Percentiles rank a stretch among this genome's conserved stretches.
These are phyloP conservation scores for Batkoa obscura DNA, from an alignment of 371 early-diverging fungal species.

Conservation along the genomic window DNA sequence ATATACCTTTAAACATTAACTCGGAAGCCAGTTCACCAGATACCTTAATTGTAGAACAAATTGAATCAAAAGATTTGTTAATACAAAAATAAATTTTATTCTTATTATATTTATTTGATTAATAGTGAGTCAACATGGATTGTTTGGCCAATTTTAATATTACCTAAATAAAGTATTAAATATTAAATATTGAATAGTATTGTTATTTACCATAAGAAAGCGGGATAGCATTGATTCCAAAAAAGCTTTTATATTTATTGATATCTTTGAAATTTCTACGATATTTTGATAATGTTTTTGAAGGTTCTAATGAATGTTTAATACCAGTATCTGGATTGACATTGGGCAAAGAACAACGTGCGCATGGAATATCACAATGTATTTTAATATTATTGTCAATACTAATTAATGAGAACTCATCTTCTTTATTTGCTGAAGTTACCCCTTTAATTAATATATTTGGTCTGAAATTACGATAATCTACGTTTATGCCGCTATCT, in stretches of 20 bases:
- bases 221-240: constrained; percentile 16
- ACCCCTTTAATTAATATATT: constrained; percentile 19
- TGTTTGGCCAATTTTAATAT: background rate
- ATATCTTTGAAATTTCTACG: constrained; percentile 7
- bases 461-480: constrained; percentile 17
- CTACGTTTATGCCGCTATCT: constrained; percentile 12
- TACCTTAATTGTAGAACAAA: too few relatives aligned
- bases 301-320: constrained; percentile 16
- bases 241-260: constrained; percentile 13
- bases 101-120: too few relatives aligned
- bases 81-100: too few relatives aligned
- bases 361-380: constrained; percentile 4
- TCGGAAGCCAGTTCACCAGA: too few relatives aligned
- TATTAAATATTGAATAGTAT: background rate
- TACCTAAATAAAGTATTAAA: background rate
- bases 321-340: constrained; percentile 19
- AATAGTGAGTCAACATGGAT: background rate
- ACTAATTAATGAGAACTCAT: constrained; percentile 16
- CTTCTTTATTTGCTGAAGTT: constrained; percentile 17
- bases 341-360: constrained; percentile 14
- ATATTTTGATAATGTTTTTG: constrained; percentile 16
- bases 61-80: too few relatives aligned
- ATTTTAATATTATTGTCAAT: constrained; percentile 6
- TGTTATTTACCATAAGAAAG: background rate
- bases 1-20: too few relatives aligned